Evolutionary conservation across 225 moss, liverwort and hornwort species (phyloP).

Genomic region (Anthoceros angustus): DNA sequence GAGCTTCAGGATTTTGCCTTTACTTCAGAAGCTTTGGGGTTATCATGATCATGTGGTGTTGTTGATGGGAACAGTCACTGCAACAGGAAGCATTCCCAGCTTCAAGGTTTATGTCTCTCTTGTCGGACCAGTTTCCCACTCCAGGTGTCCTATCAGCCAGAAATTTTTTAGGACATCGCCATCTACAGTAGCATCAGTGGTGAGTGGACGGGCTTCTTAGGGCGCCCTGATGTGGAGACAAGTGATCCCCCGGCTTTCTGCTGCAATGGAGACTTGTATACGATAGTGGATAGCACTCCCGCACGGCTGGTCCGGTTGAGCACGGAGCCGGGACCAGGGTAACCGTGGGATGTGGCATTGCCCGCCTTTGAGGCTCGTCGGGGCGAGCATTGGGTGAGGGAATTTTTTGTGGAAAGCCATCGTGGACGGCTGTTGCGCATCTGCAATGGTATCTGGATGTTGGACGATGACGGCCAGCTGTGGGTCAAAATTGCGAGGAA

Average conservation of each 20-base stretch:
- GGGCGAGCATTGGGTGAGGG: background rate
- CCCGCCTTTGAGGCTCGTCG: background rate
- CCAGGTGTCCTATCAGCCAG: no score
- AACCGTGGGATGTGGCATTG: background rate
- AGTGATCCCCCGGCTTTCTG: background rate
- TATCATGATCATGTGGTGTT: background rate
- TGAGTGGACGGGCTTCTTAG: background rate
- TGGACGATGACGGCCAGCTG: background rate
- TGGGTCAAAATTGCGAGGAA: background rate
- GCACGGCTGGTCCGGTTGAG: background rate
- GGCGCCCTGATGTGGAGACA: background rate
- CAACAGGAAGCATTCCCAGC: background rate
- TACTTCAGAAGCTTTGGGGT: background rate
- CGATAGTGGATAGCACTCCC: background rate
- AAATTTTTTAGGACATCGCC: background rate
- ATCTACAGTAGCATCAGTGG: background rate
- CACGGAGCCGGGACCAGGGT: background rate
- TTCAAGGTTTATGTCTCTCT: slow-evolving; percentile 1
- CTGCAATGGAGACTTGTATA: background rate
- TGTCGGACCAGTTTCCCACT: background rate
- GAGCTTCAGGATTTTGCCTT: background rate
- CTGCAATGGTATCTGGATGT: background rate
- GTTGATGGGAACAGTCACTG: background rate
- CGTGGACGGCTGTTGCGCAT: background rate
- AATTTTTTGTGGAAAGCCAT: background rate